Percentiles rank a stretch among this genome's conserved stretches.
phyloP scores from a whole-genome alignment of 768 basidiomycete genomes.

The Auriscalpium microsporum region DNA sequence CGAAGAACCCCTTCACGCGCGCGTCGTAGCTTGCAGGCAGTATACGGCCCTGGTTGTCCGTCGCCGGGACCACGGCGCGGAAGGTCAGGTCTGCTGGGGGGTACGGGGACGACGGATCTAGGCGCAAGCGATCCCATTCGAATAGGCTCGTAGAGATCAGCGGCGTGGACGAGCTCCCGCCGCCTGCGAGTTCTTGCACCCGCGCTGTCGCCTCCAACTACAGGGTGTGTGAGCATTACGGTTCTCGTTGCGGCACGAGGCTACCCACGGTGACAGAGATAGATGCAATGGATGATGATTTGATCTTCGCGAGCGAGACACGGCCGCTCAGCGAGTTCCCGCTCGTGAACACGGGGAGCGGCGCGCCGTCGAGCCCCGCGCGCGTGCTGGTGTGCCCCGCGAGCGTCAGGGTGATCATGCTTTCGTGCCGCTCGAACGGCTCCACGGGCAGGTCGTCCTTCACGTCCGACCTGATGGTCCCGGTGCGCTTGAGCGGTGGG shows the following conservation, averaged over 20 bases:
- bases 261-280: conserved; percentile 4
- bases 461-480: no score
- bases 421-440: conserved; percentile 5
- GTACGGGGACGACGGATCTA: neutral
- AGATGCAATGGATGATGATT: neutral
- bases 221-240: neutral
- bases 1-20: conserved; percentile 10
- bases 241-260: neutral
- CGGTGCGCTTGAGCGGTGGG: no score
- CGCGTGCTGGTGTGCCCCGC: conserved; percentile 1
- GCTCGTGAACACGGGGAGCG: conserved; percentile 2
- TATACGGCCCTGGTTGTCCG: neutral
- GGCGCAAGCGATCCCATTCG: conserved; percentile 1
- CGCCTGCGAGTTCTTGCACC: conserved; percentile 7
- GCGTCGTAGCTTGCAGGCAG: conserved; percentile 10
- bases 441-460: neutral
- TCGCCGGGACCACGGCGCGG: neutral
- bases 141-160: conserved; percentile 2
- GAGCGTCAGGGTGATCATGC: conserved; percentile 2
- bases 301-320: conserved; percentile 1
- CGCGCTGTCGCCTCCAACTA: conserved; percentile 3
- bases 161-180: neutral
- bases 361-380: neutral
- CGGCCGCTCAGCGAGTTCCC: conserved; percentile 4
- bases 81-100: conserved; percentile 1